Percentiles rank a stretch among this genome's conserved stretches.
Conservation (phyloP, 2,329 filamentous ascomycete genomes). For the Trichoderma sp. region DNA sequence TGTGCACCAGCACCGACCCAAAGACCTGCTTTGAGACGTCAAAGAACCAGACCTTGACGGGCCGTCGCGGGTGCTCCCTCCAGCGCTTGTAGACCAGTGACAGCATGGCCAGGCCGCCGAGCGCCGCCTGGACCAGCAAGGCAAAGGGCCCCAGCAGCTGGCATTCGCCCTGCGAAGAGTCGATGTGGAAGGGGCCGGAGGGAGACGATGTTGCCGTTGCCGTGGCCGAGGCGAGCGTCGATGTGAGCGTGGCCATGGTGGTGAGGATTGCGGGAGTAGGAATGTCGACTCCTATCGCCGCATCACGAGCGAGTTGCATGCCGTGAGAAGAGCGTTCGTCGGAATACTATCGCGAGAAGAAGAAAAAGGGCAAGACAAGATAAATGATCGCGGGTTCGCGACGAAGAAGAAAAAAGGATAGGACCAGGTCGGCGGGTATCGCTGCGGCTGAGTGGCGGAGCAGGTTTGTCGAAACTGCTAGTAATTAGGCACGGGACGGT, state of each 20-base stretch:
- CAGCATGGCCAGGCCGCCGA: constrained; percentile 77
- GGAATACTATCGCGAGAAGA: background rate
- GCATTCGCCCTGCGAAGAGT: constrained; percentile 69
- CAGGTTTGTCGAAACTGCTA: background rate
- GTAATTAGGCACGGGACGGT: background rate
- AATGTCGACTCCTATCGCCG: constrained; percentile 22
- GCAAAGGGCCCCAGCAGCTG: constrained; percentile 86
- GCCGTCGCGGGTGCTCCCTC: constrained; percentile 85
- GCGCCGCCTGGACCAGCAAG: constrained; percentile 79
- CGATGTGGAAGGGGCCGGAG: constrained; percentile 26
- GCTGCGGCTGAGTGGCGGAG: constrained; percentile 4
- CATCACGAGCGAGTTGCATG: constrained; percentile 16
- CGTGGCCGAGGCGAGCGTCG: constrained; percentile 20
- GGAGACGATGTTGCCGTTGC: constrained; percentile 27
- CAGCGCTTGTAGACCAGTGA: constrained; percentile 92
- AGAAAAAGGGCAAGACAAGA: background rate
- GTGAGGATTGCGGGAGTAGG: constrained; percentile 17
- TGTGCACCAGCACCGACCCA: constrained; percentile 84
- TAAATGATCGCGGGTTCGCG: background rate
- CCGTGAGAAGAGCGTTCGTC: background rate
- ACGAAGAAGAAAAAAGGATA: background rate
- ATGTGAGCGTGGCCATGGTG: constrained; percentile 18
- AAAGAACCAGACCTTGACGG: constrained; percentile 96
- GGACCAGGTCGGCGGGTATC: background rate
- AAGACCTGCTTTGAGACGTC: constrained; percentile 97